Evolutionary conservation across 176 grass and related monocot genomes (phyloP), one percentile per base, ranked within the genome.

Genomic region (Oryza officinalis): DNA sequence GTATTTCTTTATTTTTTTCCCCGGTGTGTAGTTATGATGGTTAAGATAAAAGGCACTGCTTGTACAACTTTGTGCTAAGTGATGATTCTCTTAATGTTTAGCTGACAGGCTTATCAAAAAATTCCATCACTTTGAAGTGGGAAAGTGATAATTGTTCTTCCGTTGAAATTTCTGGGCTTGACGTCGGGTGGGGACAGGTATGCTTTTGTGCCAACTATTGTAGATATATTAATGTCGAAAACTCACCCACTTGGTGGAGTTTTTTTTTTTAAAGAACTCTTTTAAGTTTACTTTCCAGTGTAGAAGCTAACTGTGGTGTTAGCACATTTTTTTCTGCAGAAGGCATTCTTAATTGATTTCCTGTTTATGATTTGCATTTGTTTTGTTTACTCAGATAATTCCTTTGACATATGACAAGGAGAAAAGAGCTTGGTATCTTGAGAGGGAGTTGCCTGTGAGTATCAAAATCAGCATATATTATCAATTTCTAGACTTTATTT

Each of bases 161-260:
- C 35, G 96, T 99, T 78, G 93, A 99, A 94, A 83, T 99, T 78
- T 99, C 96, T 77, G 96, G 96, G 46, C 91, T 99, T 38, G 96
- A 99, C 71, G 89, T 99, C 65, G 93, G 96, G 78, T 99, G 96
- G 96, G 93, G 91, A 13, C 89, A 96, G 91, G 96, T 99, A 94
- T 57, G 9, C 41, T 86, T 88, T 65, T 74, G 43, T 59, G 85
- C n/a, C 41, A 84, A 43, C 32, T 45, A 71, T 79, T 52, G 2
- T 46, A 32, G 75, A 44, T 72, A 61, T 35, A 50, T 67, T 23
- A 10, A 11, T 64, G 27, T 60, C 80, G 43, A 31, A 71, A 75
- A 15, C 49, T 26, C 69, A 52, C 26, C 23, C 23, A 38, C n/a
- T 69, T 25, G 63, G 22, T 54, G 52, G 25, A 1, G 27, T 38